Conservation (phyloP, 1,284 basidiomycete species). For the Puccinia hordei region DNA sequence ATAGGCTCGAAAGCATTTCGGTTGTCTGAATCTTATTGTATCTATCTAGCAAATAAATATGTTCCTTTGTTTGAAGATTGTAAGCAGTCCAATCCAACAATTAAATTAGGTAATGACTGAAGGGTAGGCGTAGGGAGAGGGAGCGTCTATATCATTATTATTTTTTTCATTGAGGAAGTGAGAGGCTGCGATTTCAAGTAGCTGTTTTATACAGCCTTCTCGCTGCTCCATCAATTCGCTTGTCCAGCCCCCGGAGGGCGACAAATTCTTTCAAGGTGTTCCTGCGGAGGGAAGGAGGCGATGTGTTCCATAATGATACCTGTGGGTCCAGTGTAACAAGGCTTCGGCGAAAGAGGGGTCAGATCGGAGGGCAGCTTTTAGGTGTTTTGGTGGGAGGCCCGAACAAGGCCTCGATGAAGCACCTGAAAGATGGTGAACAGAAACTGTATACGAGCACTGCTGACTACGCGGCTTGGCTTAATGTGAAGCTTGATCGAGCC, state of each 20-base stretch:
- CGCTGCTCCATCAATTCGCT: background rate
- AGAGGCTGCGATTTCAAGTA: background rate
- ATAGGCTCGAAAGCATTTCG: background rate
- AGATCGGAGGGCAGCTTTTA: background rate
- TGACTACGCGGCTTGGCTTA: background rate
- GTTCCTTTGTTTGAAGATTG: background rate
- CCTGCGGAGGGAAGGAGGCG: background rate
- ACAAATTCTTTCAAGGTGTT: background rate
- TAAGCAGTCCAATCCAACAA: background rate
- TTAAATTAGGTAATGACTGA: conserved; percentile 14
- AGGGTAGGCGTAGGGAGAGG: background rate
- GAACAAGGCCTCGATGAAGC: background rate
- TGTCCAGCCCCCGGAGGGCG: background rate
- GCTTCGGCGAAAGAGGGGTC: background rate
- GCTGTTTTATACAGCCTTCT: conserved; percentile 11
- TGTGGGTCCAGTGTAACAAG: background rate
- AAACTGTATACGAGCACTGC: background rate
- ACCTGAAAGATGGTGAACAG: background rate
- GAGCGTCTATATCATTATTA: background rate
- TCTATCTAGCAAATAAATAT: conserved; percentile 4
- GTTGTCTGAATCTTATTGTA: background rate
- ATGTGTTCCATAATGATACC: background rate
- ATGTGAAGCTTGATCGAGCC: background rate
- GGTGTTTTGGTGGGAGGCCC: no score
- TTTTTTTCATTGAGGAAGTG: background rate